Evolutionary conservation across 1,284 basidiomycete genomes (phyloP).

Genomic region (Ganoderma meredithae): DNA sequence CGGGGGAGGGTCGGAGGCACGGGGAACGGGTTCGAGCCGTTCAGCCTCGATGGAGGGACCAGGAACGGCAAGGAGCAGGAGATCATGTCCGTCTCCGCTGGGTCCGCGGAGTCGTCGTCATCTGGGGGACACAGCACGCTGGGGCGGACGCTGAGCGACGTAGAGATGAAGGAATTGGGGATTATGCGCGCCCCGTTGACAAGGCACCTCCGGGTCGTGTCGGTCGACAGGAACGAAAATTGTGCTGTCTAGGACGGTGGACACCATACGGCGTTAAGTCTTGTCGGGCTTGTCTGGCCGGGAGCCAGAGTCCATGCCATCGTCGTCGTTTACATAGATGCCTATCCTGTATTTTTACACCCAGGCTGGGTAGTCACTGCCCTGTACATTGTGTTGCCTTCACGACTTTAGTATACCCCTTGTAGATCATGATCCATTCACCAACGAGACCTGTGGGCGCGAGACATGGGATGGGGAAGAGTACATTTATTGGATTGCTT

Average conservation of each 20-base stretch:
- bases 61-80: slow-evolving; percentile 15
- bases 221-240: background rate
- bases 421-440: background rate
- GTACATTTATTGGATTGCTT: slow-evolving; percentile 7
- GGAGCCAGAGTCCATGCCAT: background rate
- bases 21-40: slow-evolving; percentile 10
- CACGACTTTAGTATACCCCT: background rate
- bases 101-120: slow-evolving; percentile 25
- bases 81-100: slow-evolving; percentile 4
- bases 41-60: slow-evolving; percentile 6
- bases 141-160: slow-evolving; percentile 39
- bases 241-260: background rate
- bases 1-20: background rate
- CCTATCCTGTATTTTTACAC: slow-evolving; percentile 4
- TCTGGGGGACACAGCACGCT: slow-evolving; percentile 15
- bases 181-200: slow-evolving; percentile 42
- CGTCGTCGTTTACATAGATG: background rate
- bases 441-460: background rate
- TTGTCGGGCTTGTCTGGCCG: background rate
- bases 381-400: background rate
- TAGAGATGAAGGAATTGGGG: slow-evolving; percentile 52
- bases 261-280: background rate
- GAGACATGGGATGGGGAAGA: background rate
- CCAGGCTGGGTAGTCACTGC: background rate
- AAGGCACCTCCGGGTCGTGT: slow-evolving; percentile 16